phyloP scores from a whole-genome alignment of 2,329 filamentous ascomycete species.

The Chrysoporthe cubensis region DNA sequence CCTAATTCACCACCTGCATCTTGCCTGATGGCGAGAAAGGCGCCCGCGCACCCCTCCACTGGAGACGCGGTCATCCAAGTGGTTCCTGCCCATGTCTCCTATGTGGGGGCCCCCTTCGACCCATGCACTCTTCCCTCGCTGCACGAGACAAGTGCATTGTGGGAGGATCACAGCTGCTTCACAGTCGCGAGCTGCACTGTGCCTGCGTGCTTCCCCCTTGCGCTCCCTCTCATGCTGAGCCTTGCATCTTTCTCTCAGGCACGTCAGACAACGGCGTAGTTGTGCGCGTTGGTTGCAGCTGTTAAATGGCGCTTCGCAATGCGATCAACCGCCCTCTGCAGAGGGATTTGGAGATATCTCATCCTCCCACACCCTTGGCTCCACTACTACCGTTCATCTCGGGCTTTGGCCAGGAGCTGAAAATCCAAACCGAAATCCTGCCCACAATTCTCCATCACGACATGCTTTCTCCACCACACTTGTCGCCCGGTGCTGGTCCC shows the following conservation, averaged over 20 bases:
- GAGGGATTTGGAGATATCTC: conserved; percentile 9
- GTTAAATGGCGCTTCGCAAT: conserved; percentile 11
- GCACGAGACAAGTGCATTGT: conserved; percentile 28
- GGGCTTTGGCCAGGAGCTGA: conserved; percentile 22
- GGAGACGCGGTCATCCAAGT: conserved; percentile 26
- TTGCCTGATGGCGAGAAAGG: conserved; percentile 28
- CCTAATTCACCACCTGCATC: conserved; percentile 29
- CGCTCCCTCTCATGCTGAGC: neutral
- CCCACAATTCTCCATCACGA: conserved; percentile 29
- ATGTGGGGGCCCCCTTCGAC: conserved; percentile 28
- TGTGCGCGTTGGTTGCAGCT: conserved; percentile 11
- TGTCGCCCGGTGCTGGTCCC: conserved; percentile 29
- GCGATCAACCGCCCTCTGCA: conserved; percentile 20
- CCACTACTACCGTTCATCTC: conserved; percentile 22
- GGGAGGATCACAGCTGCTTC: conserved; percentile 1
- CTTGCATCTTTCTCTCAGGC: neutral
- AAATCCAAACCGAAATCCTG: conserved; percentile 22
- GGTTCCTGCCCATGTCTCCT: conserved; percentile 25
- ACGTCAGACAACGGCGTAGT: conserved; percentile 12
- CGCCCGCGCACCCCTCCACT: conserved; percentile 29
- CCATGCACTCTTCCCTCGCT: conserved; percentile 18
- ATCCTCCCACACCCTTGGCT: neutral
- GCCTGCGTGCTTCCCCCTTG: neutral
- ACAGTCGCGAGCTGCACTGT: conserved; percentile 21
- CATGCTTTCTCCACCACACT: conserved; percentile 27